Conservation (phyloP, 164 flowering plant species). For the Liquidambar formosana region DNA sequence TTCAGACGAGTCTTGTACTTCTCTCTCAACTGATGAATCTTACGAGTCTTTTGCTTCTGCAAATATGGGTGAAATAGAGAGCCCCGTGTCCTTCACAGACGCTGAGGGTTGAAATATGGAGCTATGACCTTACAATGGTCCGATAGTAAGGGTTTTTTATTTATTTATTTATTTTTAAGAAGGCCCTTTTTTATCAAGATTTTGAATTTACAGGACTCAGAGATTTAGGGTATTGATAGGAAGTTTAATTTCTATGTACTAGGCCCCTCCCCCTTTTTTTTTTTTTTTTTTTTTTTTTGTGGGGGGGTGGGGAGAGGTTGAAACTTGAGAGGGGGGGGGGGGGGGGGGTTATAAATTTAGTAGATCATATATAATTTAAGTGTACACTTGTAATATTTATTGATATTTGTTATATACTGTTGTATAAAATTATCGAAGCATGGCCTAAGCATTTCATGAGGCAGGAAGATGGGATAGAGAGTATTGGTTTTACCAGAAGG, state of each 20-base stretch:
- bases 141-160: too few relatives aligned
- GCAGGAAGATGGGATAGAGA: too few relatives aligned
- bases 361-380: background rate
- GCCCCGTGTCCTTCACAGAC: conserved; percentile 60
- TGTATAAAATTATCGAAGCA: background rate
- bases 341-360: background rate
- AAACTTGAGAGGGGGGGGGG: too few relatives aligned
- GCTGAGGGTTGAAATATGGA: conserved; percentile 41
- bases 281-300: too few relatives aligned
- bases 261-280: too few relatives aligned
- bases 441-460: background rate
- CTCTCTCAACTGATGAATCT: conserved; percentile 59
- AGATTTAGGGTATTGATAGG: too few relatives aligned
- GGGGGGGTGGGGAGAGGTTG: too few relatives aligned
- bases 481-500: too few relatives aligned
- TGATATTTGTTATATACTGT: background rate
- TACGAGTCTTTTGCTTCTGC: conserved; percentile 91
- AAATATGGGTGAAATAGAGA: conserved; percentile 70
- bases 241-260: background rate
- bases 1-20: conserved; percentile 64
- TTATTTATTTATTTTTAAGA: too few relatives aligned
- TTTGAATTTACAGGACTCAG: too few relatives aligned
- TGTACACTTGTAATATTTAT: background rate
- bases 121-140: background rate
- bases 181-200: too few relatives aligned